Conservation (phyloP, 2,329 filamentous ascomycete species). For the Ampelomyces quisqualis region DNA sequence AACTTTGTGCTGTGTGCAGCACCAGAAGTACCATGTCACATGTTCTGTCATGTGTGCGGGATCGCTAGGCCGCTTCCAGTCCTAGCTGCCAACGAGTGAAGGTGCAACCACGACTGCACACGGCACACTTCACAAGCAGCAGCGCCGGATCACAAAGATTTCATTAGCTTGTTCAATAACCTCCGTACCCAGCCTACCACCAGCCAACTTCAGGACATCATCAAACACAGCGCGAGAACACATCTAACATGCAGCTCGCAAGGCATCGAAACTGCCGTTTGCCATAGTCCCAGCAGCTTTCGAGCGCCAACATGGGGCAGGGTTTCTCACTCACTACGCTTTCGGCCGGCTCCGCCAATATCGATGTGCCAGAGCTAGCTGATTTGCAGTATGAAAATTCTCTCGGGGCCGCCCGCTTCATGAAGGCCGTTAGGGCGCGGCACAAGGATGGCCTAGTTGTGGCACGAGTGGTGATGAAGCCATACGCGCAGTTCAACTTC, state of each 20-base stretch:
- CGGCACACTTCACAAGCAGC: constrained; percentile 5
- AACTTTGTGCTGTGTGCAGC: background rate
- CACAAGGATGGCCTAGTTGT: constrained; percentile 89
- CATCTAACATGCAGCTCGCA: constrained; percentile 31
- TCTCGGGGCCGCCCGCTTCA: constrained; percentile 87
- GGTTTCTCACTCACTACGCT: constrained; percentile 92
- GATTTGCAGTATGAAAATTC: constrained; percentile 91
- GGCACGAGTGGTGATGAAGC: constrained; percentile 93
- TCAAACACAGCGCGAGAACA: too few species aligned
- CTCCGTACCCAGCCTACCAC: too few species aligned
- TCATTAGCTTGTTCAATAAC: too few species aligned
- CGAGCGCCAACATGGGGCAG: constrained; percentile 73
- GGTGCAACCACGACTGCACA: constrained; percentile 10
- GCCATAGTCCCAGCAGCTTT: constrained; percentile 17
- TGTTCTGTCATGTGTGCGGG: too few species aligned
- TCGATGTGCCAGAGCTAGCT: constrained; percentile 88
- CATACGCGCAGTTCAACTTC: constrained; percentile 78
- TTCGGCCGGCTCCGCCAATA: constrained; percentile 86
- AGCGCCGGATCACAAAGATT: too few species aligned
- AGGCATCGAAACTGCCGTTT: constrained; percentile 28
- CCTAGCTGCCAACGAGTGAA: constrained; percentile 14
- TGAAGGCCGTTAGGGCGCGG: constrained; percentile 91
- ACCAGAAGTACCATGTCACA: constrained; percentile 12
- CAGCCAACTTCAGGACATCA: too few species aligned
- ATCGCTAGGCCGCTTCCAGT: constrained; percentile 12